Percentiles rank a stretch among this genome's conserved stretches.
These are phyloP conservation scores for Catharanthus roseus DNA, from an alignment of 257 asterid species.

Conservation along the genomic window DNA sequence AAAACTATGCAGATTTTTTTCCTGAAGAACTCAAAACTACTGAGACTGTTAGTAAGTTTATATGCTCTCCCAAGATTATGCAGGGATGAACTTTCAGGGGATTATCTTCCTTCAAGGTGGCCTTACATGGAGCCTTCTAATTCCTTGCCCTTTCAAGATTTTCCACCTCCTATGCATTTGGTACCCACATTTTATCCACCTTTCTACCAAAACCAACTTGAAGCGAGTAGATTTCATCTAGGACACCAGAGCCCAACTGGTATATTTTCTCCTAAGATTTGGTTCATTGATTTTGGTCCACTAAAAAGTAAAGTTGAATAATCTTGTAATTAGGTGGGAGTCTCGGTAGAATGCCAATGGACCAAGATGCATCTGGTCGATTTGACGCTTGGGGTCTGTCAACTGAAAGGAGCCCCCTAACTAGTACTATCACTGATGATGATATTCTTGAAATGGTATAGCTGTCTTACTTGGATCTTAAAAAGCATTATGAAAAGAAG, in stretches of 20 bases:
- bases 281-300: slow-evolving; percentile 26
- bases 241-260: slow-evolving; percentile 39
- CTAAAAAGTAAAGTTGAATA: slow-evolving; percentile 28
- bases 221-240: slow-evolving; percentile 50
- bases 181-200: slow-evolving; percentile 57
- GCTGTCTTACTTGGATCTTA: slow-evolving; percentile 20
- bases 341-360: slow-evolving; percentile 22
- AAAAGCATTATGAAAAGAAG: not conserved
- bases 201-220: slow-evolving; percentile 50
- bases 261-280: slow-evolving; percentile 27
- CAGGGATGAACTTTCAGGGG: slow-evolving; percentile 49
- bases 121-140: slow-evolving; percentile 43
- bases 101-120: slow-evolving; percentile 38
- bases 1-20: slow-evolving; percentile 6
- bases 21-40: too few relatives aligned
- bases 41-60: slow-evolving; percentile 14
- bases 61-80: slow-evolving; percentile 25
- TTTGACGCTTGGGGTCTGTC: slow-evolving; percentile 45
- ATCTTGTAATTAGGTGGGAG: slow-evolving; percentile 31
- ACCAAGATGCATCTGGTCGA: slow-evolving; percentile 29
- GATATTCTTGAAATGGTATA: slow-evolving; percentile 85
- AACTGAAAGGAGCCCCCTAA: slow-evolving; percentile 44
- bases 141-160: slow-evolving; percentile 37
- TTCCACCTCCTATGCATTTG: slow-evolving; percentile 36
- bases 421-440: slow-evolving; percentile 70